Conservation (phyloP, 2,329 filamentous ascomycete species). For the Penicillium sp. region DNA sequence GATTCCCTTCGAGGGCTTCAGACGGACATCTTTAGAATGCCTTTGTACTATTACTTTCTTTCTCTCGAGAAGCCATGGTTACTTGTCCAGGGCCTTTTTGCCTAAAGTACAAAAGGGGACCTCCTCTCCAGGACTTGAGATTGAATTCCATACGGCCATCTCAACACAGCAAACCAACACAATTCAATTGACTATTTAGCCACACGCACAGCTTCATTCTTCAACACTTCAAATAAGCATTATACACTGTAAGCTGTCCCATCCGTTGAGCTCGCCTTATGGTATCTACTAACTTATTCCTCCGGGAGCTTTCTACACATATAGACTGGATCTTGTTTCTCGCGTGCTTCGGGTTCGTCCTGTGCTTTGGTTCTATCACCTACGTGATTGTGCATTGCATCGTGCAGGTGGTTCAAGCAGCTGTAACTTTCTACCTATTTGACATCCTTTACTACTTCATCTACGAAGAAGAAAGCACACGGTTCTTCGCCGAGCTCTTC, state of each 20-base stretch:
- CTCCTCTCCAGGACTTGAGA: not conserved
- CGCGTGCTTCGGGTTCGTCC: not conserved
- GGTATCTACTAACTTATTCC: not conserved
- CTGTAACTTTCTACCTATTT: not conserved
- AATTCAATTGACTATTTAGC: not conserved
- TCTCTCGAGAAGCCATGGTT: not conserved
- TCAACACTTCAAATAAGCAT: not conserved
- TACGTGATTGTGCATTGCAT: not conserved
- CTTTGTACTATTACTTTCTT: not conserved
- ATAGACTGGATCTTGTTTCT: not conserved
- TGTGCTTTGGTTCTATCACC: not conserved
- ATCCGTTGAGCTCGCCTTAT: not conserved
- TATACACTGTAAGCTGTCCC: not conserved
- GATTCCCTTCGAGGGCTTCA: not conserved
- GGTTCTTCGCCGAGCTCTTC: not conserved
- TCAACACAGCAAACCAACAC: not conserved
- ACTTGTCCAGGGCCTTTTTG: not conserved
- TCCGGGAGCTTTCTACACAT: not conserved
- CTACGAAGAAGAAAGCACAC: not conserved
- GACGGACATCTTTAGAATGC: not conserved
- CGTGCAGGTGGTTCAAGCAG: not conserved
- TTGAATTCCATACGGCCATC: not conserved
- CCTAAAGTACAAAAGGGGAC: not conserved
- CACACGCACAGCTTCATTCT: not conserved
- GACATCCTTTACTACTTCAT: not conserved